A percentile compares a stretch with the other conserved stretches of the same genome.
phyloP scores from a whole-genome alignment of 2,329 filamentous ascomycete species.

The Fusarium tjaetaba region DNA sequence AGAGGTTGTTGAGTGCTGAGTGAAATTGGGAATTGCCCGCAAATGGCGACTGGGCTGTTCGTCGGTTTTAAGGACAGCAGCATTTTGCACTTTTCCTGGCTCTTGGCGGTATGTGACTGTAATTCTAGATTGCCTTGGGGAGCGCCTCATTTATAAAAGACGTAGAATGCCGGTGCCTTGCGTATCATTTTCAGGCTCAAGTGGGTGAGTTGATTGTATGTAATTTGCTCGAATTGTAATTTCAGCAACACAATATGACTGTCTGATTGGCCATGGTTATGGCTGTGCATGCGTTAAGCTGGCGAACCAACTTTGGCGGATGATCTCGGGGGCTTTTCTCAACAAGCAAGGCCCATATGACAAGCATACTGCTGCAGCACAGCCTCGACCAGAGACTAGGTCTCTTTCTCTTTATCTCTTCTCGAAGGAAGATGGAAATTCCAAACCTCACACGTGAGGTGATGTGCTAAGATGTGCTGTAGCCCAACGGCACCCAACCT shows the following conservation, averaged over 20 bases:
- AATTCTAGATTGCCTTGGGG: slow-evolving; percentile 21
- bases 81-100: slow-evolving; percentile 22
- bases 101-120: not conserved
- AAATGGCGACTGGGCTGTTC: not conserved
- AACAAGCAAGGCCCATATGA: slow-evolving; percentile 8
- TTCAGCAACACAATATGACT: not conserved
- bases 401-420: not conserved
- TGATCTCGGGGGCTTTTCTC: not conserved
- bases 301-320: slow-evolving; percentile 11
- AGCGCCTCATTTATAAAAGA: slow-evolving; percentile 30
- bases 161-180: slow-evolving; percentile 19
- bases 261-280: slow-evolving; percentile 13
- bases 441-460: slow-evolving; percentile 1
- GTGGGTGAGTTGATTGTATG: not conserved
- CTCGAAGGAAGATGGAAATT: slow-evolving; percentile 31
- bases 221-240: slow-evolving; percentile 22
- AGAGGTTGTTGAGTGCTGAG: not conserved
- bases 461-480: slow-evolving; percentile 3
- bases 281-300: slow-evolving; percentile 21
- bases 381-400: slow-evolving; percentile 20
- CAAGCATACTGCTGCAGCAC: slow-evolving; percentile 16
- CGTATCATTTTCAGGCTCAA: slow-evolving; percentile 5
- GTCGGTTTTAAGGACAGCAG: slow-evolving; percentile 18
- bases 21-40: not conserved
- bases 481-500: slow-evolving; percentile 37